phyloP scores from a whole-genome alignment of 192 early-diverging fungal species.

The Entomortierella beljakovae region DNA sequence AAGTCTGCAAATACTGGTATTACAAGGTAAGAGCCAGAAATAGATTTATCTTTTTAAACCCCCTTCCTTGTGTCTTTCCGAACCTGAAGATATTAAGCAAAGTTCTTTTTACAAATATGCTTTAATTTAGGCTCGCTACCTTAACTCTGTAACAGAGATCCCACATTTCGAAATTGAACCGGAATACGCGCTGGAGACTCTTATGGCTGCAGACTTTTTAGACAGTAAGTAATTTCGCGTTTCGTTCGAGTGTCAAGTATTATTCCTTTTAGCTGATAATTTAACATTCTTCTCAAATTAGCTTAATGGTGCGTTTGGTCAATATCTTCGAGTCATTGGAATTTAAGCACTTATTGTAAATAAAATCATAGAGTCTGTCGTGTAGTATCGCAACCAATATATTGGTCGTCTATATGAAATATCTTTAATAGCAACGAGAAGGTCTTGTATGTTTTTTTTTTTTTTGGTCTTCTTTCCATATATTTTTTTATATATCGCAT shows the following conservation, averaged over 20 bases:
- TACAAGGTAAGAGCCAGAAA: conserved; percentile 75
- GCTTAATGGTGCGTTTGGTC: too few species aligned
- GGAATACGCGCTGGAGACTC: conserved; percentile 87
- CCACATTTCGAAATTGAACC: conserved; percentile 93
- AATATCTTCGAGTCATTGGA: too few species aligned
- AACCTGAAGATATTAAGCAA: neutral
- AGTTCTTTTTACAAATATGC: neutral
- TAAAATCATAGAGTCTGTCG: too few species aligned
- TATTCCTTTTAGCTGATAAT: too few species aligned
- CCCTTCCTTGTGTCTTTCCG: neutral
- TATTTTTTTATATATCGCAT: neutral
- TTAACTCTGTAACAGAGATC: conserved; percentile 71
- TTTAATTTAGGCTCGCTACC: conserved; percentile 28
- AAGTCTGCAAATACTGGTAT: conserved; percentile 93
- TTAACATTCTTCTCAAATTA: too few species aligned
- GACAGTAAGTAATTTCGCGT: conserved; percentile 72
- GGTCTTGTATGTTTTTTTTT: neutral
- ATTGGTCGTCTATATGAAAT: too few species aligned
- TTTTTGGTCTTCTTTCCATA: conserved; percentile 2
- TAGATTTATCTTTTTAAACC: neutral
- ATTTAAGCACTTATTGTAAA: too few species aligned
- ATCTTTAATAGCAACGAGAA: neutral
- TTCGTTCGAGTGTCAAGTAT: too few species aligned
- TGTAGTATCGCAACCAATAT: too few species aligned
- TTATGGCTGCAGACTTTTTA: conserved; percentile 97